Base-by-base conservation (phyloP, 768 basidiomycete genomes). In the Termitomyces sp. region DNA sequence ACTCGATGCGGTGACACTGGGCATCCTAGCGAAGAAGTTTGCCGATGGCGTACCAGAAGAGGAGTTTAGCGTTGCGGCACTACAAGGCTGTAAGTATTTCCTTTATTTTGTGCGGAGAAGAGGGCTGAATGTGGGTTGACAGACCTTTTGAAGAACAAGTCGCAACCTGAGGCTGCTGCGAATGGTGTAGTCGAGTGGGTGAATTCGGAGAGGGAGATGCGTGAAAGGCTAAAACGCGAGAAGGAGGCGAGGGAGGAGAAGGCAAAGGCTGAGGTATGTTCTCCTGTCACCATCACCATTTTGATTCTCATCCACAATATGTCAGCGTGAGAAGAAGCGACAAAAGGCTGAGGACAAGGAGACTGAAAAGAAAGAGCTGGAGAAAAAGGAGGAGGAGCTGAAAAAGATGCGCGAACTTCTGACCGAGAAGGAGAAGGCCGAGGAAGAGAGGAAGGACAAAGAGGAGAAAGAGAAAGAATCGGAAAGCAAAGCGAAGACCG, bases 121-220 rank as follows among this genome's bases (percentile, higher is more conserved):
- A 54, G 9, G 12, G 37, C 27, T 32, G 5, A 47, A 48, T 12
- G 57, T 52, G 55, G n/a, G 55, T 54, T 55, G 42, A 37, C 63
- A 91, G 89, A 91, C 73, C 68, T 95, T 58, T 77, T 96, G 57
- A 87, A 88, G 73, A 87, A 93, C 76, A 95, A 95, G 74, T 85
- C 87, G 22, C 79, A 88, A 54, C 92, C 93, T 2, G 88, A 92
- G 65, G 77, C 79, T 2, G 91, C 92, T 26, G 87, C 91, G 2
- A 74, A 77, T 22, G 85, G 82, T 13, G 86, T 85, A 22, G 77
- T 76, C 1, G 79, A 74, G 39, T 95, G 93, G 93, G 90, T 93
- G 16, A 71, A 81, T 51, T 76, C 79, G 53, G 91, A 93, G 75
- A 81, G 89, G 61, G 83, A 85, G 71, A 84, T 93, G 78, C 79